Evolutionary conservation across 2,329 filamentous ascomycete genomes (phyloP).

Genomic region (Domatiomyces globalis): DNA sequence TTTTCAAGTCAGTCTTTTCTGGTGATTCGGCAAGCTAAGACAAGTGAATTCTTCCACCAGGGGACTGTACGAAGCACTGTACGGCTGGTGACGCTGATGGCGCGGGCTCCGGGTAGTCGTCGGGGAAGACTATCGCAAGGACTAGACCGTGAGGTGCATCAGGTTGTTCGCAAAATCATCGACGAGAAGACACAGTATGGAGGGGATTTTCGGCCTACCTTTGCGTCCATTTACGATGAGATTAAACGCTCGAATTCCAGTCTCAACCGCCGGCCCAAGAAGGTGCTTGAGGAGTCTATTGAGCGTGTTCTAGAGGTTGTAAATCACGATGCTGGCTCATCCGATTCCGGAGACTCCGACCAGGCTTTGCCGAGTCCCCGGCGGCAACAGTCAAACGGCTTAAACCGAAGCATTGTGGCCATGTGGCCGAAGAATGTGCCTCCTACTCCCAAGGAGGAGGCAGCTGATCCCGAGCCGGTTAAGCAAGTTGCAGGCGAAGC

Average conservation of each 20-base stretch:
- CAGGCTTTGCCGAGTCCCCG: conserved; percentile 16
- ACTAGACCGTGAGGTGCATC: conserved; percentile 45
- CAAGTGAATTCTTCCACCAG: no score
- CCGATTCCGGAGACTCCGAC: conserved; percentile 35
- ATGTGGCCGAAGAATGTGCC: conserved; percentile 35
- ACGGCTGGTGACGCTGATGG: background rate
- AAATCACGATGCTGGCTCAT: conserved; percentile 43
- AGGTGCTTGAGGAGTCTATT: conserved; percentile 68
- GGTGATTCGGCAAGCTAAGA: background rate
- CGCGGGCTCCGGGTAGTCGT: background rate
- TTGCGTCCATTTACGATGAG: conserved; percentile 55
- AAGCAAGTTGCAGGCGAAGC: background rate
- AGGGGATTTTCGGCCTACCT: conserved; percentile 35
- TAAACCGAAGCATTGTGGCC: conserved; percentile 52
- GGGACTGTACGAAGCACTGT: no score
- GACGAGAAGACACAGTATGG: conserved; percentile 47
- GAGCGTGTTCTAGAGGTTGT: conserved; percentile 65
- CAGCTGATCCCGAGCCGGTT: background rate
- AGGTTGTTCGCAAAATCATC: conserved; percentile 62
- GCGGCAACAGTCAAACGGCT: conserved; percentile 37
- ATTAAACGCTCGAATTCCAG: conserved; percentile 81
- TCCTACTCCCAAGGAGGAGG: conserved; percentile 1
- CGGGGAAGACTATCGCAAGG: background rate
- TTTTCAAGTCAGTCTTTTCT: background rate
- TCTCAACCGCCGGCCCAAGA: conserved; percentile 67